Evolutionary conservation across 2,329 filamentous ascomycete species (phyloP).

Genomic region (Neophaeococcomyces mojaviensis): DNA sequence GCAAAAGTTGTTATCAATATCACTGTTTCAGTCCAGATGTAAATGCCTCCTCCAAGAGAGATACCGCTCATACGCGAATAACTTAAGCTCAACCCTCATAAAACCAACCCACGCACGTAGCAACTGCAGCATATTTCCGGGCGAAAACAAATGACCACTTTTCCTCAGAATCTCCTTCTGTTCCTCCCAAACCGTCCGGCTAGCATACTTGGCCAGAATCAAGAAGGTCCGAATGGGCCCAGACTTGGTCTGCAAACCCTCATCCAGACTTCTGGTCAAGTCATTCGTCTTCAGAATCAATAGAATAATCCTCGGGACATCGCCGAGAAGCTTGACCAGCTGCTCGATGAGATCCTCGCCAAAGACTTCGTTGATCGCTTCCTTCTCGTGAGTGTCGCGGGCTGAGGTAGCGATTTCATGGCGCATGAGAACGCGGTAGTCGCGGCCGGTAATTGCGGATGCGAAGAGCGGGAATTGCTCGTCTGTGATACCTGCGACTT

Average conservation of each 20-base stretch:
- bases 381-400: constrained; percentile 69
- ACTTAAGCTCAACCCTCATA: constrained; percentile 49
- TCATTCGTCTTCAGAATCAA: constrained; percentile 98
- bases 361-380: constrained; percentile 74
- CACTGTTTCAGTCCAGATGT: constrained; percentile 31
- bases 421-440: constrained; percentile 68
- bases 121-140: constrained; percentile 44
- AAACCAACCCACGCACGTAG: constrained; percentile 47
- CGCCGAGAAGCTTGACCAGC: constrained; percentile 76
- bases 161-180: constrained; percentile 45
- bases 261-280: constrained; percentile 84
- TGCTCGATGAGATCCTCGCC: constrained; percentile 84
- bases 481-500: constrained; percentile 82
- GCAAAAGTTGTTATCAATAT: not conserved
- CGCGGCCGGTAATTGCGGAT: constrained; percentile 88
- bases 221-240: constrained; percentile 56
- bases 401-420: constrained; percentile 42
- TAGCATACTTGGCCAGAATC: constrained; percentile 58
- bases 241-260: constrained; percentile 56
- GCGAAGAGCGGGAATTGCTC: constrained; percentile 93
- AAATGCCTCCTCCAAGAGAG: constrained; percentile 45
- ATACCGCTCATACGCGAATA: constrained; percentile 52
- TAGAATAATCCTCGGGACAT: constrained; percentile 85
- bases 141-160: constrained; percentile 44
- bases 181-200: constrained; percentile 55